Base-by-base conservation (phyloP, 2,329 filamentous ascomycete species). In the Ascochyta lentis region DNA sequence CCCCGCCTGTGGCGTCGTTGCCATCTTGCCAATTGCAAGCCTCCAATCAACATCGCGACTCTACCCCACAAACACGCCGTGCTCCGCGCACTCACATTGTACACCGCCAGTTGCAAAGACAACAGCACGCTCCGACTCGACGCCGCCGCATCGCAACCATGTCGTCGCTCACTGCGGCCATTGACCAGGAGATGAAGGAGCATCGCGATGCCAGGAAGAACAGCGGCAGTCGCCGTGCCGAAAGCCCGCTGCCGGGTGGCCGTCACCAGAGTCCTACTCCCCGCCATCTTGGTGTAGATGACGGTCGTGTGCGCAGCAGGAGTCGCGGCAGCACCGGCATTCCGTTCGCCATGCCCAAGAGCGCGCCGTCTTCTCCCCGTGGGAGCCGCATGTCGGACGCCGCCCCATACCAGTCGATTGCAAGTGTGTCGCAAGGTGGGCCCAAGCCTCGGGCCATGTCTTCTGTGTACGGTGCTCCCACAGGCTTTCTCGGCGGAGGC, bases 121-220 rank as follows among this genome's bases (percentile, higher is more conserved):
- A 22, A 23, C 12, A 49, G 26, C 56, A 49, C 49, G 35, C 52
- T 24, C 34, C 24, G 24, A 29, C 23, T 33, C 31, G 35, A 54
- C 26, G 49, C 39, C 54, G 35, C 41, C 26, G 22, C 26, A 23
- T 58, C 31, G 51, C 60, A 46, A 64, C 49, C 19, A 91, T 91
- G 88, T 59, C 66, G 55, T 92, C 89, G 69, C 85, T 93, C 69
- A 90, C 92, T 77, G 85, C 88, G 44, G 85, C 88, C 63, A 81
- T 92, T 60, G 90, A 92, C 71, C 88, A 92, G 79, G 90, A 94
- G 80, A 84, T 89, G 59, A 81, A 83, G 60, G 89, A 91, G 76
- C 53, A 87, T 92, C 35, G 87, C 89, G 72, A 57, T 57, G 54
- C 49, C 40, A 79, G 77, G 33, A 61, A 60, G 26, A 38, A 64